Conservation (phyloP, 108 stramenopile species). For the Tribonema minus region DNA sequence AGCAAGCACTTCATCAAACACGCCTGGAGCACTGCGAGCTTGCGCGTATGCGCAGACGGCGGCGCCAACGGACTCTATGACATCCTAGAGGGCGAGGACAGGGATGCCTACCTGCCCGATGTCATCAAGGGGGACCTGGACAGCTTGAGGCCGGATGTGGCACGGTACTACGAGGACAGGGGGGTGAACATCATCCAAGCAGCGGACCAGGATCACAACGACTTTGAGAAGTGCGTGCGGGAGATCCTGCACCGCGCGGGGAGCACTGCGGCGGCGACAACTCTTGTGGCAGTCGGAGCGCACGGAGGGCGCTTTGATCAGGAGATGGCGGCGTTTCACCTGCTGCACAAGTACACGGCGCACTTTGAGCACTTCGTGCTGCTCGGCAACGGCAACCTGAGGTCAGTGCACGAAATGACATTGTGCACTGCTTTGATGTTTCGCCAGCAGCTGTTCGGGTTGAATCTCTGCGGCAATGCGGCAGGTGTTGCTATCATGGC, state of each 20-base stretch:
- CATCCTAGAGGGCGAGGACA: constrained; percentile 25
- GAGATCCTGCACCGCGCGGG: neutral
- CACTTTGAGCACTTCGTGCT: constrained; percentile 45
- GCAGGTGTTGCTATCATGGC: no score
- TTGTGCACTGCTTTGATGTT: no score
- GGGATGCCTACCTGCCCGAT: constrained; percentile 61
- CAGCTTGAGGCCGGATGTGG: constrained; percentile 68
- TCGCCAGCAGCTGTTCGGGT: no score
- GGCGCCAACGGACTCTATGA: constrained; percentile 87
- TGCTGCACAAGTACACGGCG: constrained; percentile 44
- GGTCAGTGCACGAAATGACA: neutral
- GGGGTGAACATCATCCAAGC: constrained; percentile 5
- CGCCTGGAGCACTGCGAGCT: neutral
- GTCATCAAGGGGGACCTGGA: constrained; percentile 86
- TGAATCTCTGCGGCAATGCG: no score
- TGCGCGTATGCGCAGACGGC: constrained; percentile 86
- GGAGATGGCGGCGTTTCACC: constrained; percentile 52
- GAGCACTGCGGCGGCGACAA: neutral
- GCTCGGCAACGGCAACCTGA: constrained; percentile 40
- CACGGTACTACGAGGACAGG: constrained; percentile 24
- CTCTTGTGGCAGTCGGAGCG: constrained; percentile 49
- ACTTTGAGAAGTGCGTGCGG: constrained; percentile 72
- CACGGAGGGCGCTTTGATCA: constrained; percentile 57
- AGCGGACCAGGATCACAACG: constrained; percentile 71
- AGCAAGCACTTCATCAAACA: neutral